Base-by-base conservation (phyloP, 2,329 filamentous ascomycete genomes). In the Ophiostoma sp. region DNA sequence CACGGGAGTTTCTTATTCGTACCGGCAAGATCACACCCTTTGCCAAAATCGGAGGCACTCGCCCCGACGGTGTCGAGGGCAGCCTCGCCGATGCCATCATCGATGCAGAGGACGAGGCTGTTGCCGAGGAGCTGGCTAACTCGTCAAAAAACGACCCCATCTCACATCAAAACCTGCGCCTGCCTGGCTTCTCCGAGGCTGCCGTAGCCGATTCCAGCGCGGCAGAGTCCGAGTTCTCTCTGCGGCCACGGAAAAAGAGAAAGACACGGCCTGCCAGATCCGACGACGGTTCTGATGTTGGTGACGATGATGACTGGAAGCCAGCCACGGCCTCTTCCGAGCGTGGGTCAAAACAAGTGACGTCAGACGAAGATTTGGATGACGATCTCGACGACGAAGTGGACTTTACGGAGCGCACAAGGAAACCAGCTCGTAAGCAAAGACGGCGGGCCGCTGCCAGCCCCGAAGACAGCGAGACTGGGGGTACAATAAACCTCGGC, bases 11-110 rank as follows among this genome's bases (percentile, higher is more conserved):
- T 76, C 84, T 99, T 64, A 95, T 99, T 65, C 88, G 95, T 41
- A 99, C 94, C 0, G 95, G 95, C 70, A 98, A 98, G 79, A 98
- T 99, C 73, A 99, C 95, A 0, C 95, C 95, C 0, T 99, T 99
- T 75, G 91, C 93, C 7, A 91, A 89, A 71, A 85, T 96, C 73
- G 87, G 87, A 40, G 83, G 86, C 14, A 83, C 85, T n/a, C 80
- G 87, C 1, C 82, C 82, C 3, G 81, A 85, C 41, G 86, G 84
- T 3, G 82, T 87, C 2, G 83, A 88, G 62, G 89, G 89, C 1
- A 89, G 88, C 70, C 81, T 97, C 16, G 89, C 90, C 11, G 88
- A 93, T 74, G 89, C 89, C 2, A 84, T 97, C 69, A 80, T 93
- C 14, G 91, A 96, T 75, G 92, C 91, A 0, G 93, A 97, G 75